Percentiles rank a stretch among this genome's conserved stretches.
phyloP scores from a whole-genome alignment of 2,329 filamentous ascomycete genomes.

The Parasarocladium wereldwijsianum region DNA sequence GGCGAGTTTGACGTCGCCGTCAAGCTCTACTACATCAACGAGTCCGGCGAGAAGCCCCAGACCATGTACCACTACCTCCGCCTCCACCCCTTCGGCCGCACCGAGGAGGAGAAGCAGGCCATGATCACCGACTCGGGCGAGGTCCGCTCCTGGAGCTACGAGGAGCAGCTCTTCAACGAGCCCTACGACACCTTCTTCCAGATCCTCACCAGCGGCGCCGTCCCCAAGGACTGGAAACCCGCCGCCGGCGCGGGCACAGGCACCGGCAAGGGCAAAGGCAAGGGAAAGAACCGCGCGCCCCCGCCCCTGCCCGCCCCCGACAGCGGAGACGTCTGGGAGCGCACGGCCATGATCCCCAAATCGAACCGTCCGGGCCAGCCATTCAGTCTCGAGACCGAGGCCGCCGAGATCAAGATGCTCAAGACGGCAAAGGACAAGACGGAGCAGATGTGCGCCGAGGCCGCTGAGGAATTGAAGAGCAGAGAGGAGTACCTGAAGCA shows the following conservation, averaged over 20 bases:
- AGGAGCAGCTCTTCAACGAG: conserved; percentile 95
- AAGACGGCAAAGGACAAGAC: conserved; percentile 51
- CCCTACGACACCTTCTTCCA: conserved; percentile 89
- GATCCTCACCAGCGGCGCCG: conserved; percentile 60
- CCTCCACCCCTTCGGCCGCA: conserved; percentile 78
- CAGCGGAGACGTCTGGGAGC: conserved; percentile 41
- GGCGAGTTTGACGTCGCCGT: conserved; percentile 96
- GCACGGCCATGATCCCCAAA: conserved; percentile 62
- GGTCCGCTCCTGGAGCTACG: conserved; percentile 70
- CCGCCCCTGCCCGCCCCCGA: conserved; percentile 20
- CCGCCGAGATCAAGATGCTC: conserved; percentile 44
- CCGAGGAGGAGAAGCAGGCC: conserved; percentile 54
- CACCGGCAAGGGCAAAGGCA: conserved; percentile 42
- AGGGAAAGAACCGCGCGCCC: conserved; percentile 26
- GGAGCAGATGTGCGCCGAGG: conserved; percentile 41
- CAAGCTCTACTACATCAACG: conserved; percentile 81
- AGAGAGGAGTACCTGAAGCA: conserved; percentile 48
- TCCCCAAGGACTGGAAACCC: conserved; percentile 28
- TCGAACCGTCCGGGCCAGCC: conserved; percentile 51
- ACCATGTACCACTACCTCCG: conserved; percentile 89
- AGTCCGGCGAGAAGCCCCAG: conserved; percentile 84
- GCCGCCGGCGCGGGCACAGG: conserved; percentile 24
- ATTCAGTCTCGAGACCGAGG: conserved; percentile 60
- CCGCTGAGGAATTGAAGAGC: conserved; percentile 45
- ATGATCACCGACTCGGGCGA: conserved; percentile 43